Base-by-base conservation (phyloP, 2,329 filamentous ascomycete genomes). In the Phialophora macrospora region DNA sequence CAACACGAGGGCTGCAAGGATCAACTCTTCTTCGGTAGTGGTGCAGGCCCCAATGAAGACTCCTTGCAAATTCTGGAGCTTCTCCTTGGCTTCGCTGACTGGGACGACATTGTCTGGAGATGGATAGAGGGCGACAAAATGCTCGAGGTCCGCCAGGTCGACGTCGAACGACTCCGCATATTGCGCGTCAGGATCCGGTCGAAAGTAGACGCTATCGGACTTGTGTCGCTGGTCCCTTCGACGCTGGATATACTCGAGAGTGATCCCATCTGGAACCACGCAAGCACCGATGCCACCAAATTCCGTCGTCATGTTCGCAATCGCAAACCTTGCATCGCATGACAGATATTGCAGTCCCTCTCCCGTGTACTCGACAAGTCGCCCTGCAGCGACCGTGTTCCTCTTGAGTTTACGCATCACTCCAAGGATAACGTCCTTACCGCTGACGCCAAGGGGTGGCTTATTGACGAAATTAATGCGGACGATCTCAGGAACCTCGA, bases 11-110 rank as follows among this genome's bases (percentile, higher is more conserved):
- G 75, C 80, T 0, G 73, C 80, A 7, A 82, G 71, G 9, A 82
- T 75, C 1, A 81, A 70, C 57, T 82, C 80, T 68, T 82, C 80
- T 60, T 81, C 78, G 0, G 80, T 74, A 0, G 80, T 82, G 1
- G 80, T 82, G 68, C 80, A 82, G 1, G 80, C 80, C 2, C 80
- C 80, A 22, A 82, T 81, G 68, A 82, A 82, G 61, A 75, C 77
- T 2, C 80, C 80, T 56, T 82, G 78, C 9, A 62, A 24, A 11
- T 62, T 28, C 38, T 62, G 49, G n/a, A 62, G 60, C 34, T 55
- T 48, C 8, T 55, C 51, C n/a, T 55, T 32, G 2, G 60, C 60
- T 55, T 78, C 76, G 0, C 66, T 67, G 0, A 82, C 76, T 0
- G 80, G 75, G 0, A 81, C 77, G 0, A 82, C 80, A 51, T 82